Evolutionary conservation across 2,329 filamentous ascomycete genomes (phyloP).

Genomic region (Thyridium curvatum): DNA sequence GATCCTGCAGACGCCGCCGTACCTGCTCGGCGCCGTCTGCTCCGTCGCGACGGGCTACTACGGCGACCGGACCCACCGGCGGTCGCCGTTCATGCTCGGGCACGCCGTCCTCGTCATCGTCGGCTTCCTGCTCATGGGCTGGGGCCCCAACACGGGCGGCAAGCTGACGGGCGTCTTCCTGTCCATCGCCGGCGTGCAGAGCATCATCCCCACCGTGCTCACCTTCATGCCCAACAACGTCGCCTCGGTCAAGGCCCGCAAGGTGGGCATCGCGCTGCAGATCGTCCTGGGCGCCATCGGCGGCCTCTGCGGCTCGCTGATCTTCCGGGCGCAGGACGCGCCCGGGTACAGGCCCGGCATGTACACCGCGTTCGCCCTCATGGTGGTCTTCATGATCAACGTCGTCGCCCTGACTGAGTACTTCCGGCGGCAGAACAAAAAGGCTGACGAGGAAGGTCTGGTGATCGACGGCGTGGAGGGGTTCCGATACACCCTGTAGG

Average conservation of each 20-base stretch:
- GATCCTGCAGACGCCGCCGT: constrained; percentile 27
- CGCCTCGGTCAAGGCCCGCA: background rate
- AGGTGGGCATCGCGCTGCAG: background rate
- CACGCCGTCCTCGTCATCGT: constrained; percentile 31
- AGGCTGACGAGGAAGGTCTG: too few species aligned
- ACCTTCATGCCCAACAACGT: constrained; percentile 3
- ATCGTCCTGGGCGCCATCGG: background rate
- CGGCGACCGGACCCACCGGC: constrained; percentile 19
- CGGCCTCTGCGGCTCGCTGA: constrained; percentile 1
- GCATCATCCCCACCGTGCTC: constrained; percentile 19
- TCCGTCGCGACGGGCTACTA: constrained; percentile 21
- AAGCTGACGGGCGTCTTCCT: background rate
- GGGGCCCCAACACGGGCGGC: constrained; percentile 32
- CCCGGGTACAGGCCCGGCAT: constrained; percentile 1
- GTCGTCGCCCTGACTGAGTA: too few species aligned
- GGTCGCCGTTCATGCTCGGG: constrained; percentile 18
- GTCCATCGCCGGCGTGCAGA: constrained; percentile 20
- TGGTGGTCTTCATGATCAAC: constrained; percentile 1
- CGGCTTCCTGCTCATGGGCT: constrained; percentile 64
- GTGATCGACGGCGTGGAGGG: too few species aligned
- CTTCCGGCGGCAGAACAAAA: too few species aligned
- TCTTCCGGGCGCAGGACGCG: background rate
- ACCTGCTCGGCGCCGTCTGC: constrained; percentile 22
- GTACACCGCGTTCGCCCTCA: constrained; percentile 1
- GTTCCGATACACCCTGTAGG: too few species aligned